These are phyloP conservation scores for Cordyceps pruinosa DNA, from an alignment of 2,329 filamentous ascomycete genomes.

Conservation along the genomic window DNA sequence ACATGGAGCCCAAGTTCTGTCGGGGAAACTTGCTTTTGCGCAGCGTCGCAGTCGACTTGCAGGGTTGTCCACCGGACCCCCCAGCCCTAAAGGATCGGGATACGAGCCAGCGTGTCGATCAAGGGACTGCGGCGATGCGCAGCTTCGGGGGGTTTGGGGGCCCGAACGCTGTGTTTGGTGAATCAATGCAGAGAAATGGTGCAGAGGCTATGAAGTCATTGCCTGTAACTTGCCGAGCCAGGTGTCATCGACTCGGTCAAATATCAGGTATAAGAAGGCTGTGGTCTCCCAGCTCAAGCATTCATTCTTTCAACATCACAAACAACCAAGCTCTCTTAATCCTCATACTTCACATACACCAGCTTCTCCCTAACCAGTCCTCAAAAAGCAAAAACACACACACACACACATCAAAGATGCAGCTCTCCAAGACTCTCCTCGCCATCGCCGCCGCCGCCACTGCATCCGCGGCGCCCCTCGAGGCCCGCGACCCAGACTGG, in stretches of 20 bases:
- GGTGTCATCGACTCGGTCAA: neutral
- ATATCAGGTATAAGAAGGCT: slow-evolving; percentile 1
- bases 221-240: neutral
- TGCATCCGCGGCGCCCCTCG: slow-evolving; percentile 35
- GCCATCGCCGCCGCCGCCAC: slow-evolving; percentile 29
- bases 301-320: neutral
- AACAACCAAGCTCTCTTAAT: neutral
- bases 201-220: neutral
- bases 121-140: neutral
- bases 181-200: neutral
- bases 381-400: slow-evolving; percentile 4
- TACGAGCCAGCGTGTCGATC: slow-evolving; percentile 1
- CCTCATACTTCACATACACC: neutral
- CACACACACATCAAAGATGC: slow-evolving; percentile 30
- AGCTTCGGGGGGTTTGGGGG: neutral
- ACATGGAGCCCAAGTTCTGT: no score
- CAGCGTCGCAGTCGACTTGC: no score
- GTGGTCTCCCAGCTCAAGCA: neutral
- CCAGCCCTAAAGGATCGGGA: neutral
- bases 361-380: slow-evolving; percentile 9
- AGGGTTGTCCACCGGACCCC: no score
- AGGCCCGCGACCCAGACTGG: slow-evolving; percentile 34
- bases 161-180: neutral
- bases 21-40: no score
- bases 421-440: slow-evolving; percentile 34